Percentiles rank a stretch among this genome's conserved stretches.
These are phyloP conservation scores for Eudorina sp. DNA, from an alignment of 139 green algal species.

Conservation along the genomic window DNA sequence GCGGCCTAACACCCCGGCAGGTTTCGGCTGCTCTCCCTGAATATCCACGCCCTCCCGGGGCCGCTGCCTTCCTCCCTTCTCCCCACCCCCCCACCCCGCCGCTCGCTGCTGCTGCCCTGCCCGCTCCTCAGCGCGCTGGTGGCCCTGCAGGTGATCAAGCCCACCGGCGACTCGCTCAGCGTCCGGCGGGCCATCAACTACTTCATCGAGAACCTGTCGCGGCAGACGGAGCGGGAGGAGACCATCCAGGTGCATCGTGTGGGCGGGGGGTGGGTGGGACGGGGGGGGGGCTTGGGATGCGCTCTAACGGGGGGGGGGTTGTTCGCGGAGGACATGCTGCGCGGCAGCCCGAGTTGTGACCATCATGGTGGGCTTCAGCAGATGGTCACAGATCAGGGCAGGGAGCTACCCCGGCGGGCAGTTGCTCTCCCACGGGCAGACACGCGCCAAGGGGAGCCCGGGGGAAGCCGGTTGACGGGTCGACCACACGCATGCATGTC, in stretches of 20 bases:
- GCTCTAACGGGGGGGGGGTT: too few species aligned
- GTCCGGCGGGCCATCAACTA: conserved; percentile 79
- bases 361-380: too few species aligned
- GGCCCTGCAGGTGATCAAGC: conserved; percentile 81
- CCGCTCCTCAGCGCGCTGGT: conserved; percentile 60
- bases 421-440: too few species aligned
- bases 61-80: background rate
- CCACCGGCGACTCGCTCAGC: conserved; percentile 73
- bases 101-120: background rate
- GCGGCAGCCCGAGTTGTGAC: too few species aligned
- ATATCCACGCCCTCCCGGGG: background rate
- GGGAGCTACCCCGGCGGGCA: too few species aligned
- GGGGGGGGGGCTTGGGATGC: too few species aligned
- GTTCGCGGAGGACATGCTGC: too few species aligned
- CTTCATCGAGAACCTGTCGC: conserved; percentile 78
- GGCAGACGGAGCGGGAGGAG: conserved; percentile 79
- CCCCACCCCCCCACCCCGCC: background rate
- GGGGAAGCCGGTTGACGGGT: too few species aligned
- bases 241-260: conserved; percentile 63
- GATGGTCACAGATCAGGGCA: too few species aligned
- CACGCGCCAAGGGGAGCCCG: too few species aligned
- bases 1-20: too few species aligned
- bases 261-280: background rate
- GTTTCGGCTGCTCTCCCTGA: background rate
- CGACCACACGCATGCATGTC: too few species aligned